phyloP scores from a whole-genome alignment of 2,329 filamentous ascomycete species.

The Chaetomiaceae sp. region DNA sequence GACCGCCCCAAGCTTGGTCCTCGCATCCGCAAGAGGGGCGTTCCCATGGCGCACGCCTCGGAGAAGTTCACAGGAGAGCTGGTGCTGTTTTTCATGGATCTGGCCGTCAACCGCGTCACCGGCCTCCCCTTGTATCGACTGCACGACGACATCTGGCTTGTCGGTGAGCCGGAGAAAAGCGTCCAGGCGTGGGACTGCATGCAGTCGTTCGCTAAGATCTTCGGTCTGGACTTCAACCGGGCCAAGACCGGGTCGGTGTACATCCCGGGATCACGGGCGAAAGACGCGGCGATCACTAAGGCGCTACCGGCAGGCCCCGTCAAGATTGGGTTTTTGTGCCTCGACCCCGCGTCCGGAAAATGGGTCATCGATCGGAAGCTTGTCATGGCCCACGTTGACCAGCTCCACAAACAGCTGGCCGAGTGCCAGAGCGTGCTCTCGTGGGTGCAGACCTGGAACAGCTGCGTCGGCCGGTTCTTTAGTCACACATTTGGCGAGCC shows the following conservation, averaged over 20 bases:
- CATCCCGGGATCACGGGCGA: conserved; percentile 23
- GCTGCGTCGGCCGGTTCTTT: conserved; percentile 41
- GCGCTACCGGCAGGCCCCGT: conserved; percentile 46
- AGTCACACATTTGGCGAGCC: conserved; percentile 40
- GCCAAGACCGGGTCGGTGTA: conserved; percentile 37
- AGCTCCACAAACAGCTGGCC: conserved; percentile 49
- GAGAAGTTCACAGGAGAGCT: conserved; percentile 43
- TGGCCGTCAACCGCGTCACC: conserved; percentile 38
- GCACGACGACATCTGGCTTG: conserved; percentile 45
- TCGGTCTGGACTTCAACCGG: conserved; percentile 37
- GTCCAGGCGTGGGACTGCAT: conserved; percentile 39
- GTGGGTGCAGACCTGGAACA: conserved; percentile 41
- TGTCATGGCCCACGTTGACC: conserved; percentile 51
- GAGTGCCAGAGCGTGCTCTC: conserved; percentile 41
- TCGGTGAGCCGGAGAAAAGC: conserved; percentile 35
- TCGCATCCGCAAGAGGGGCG: conserved; percentile 37
- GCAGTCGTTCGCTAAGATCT: conserved; percentile 35
- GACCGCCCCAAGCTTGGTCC: conserved; percentile 26
- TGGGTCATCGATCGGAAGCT: conserved; percentile 49
- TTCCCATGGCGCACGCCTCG: conserved; percentile 39
- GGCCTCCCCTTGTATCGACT: conserved; percentile 40
- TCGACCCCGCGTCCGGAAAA: conserved; percentile 40
- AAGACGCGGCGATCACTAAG: conserved; percentile 19
- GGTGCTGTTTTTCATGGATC: conserved; percentile 42
- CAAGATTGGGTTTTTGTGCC: conserved; percentile 49